A percentile compares a stretch with the other conserved stretches of the same genome.
Conservation (phyloP, 1,139 yeast species). For the Candida dubliniensis region DNA sequence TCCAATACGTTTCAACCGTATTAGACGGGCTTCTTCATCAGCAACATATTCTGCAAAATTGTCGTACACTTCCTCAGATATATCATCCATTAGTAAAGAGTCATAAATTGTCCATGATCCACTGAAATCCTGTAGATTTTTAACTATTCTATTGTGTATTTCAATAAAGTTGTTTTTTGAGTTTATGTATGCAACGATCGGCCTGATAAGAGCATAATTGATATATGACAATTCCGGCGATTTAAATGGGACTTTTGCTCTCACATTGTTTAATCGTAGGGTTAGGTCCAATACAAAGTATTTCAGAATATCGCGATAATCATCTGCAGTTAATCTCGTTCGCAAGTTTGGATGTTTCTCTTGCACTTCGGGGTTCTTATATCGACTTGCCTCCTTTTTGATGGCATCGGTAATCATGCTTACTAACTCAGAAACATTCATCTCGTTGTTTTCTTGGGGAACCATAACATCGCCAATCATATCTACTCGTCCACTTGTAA, state of each 20-base stretch:
- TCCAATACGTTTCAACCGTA: conserved; percentile 79
- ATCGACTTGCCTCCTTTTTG: conserved; percentile 40
- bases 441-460: conserved; percentile 57
- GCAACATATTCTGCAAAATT: conserved; percentile 87
- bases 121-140: conserved; percentile 9
- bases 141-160: conserved; percentile 79
- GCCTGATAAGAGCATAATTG: conserved; percentile 87
- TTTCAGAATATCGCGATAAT: conserved; percentile 40
- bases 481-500: conserved; percentile 85
- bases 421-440: conserved; percentile 43
- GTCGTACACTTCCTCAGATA: conserved; percentile 86
- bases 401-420: conserved; percentile 40
- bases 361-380: conserved; percentile 37
- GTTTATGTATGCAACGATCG: conserved; percentile 93
- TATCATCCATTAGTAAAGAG: conserved; percentile 85
- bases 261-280: conserved; percentile 75
- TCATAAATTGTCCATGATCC: conserved; percentile 98
- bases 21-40: conserved; percentile 75
- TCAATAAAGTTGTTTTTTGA: conserved; percentile 88
- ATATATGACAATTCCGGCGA: conserved; percentile 81
- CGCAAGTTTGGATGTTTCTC: conserved; percentile 33
- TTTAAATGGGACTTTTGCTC: conserved; percentile 86
- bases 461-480: conserved; percentile 88
- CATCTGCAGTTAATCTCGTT: conserved; percentile 26
- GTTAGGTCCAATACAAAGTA: conserved; percentile 78